Percentiles rank a stretch among this genome's conserved stretches.
These are phyloP conservation scores for Mortierella sp. DNA, from an alignment of 371 early-diverging fungal genomes.

Conservation along the genomic window DNA sequence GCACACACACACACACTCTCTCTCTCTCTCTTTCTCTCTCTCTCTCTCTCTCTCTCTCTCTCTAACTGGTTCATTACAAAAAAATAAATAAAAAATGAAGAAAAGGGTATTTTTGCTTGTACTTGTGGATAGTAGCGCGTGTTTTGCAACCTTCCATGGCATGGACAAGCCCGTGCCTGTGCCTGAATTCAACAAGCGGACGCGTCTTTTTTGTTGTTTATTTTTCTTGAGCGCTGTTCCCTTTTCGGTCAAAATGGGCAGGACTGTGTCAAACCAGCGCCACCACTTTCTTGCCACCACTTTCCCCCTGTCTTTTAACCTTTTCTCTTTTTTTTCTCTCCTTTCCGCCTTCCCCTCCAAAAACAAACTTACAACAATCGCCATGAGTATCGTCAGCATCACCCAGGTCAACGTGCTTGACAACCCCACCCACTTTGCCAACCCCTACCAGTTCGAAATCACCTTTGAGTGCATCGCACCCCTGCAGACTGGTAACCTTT, in stretches of 20 bases:
- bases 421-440: conserved; percentile 84
- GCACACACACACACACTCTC: too few relatives aligned
- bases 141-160: neutral
- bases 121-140: neutral
- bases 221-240: neutral
- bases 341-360: neutral
- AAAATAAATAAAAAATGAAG: neutral
- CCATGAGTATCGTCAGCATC: conserved; percentile 90
- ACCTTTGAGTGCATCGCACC: conserved; percentile 95
- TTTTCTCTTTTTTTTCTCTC: neutral
- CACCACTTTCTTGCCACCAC: conserved; percentile 39
- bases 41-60: too few relatives aligned
- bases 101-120: neutral
- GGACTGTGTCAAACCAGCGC: conserved; percentile 14
- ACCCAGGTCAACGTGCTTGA: conserved; percentile 87
- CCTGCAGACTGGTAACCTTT: conserved; percentile 84
- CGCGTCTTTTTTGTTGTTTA: conserved; percentile 4
- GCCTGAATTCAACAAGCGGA: neutral
- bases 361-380: neutral
- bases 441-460: conserved; percentile 93
- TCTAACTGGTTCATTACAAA: neutral
- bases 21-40: too few relatives aligned
- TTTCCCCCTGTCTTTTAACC: neutral
- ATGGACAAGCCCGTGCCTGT: neutral
- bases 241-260: neutral